These are phyloP conservation scores for Eucalyptus virginea DNA, from an alignment of 345 rosid species.

Conservation along the genomic window DNA sequence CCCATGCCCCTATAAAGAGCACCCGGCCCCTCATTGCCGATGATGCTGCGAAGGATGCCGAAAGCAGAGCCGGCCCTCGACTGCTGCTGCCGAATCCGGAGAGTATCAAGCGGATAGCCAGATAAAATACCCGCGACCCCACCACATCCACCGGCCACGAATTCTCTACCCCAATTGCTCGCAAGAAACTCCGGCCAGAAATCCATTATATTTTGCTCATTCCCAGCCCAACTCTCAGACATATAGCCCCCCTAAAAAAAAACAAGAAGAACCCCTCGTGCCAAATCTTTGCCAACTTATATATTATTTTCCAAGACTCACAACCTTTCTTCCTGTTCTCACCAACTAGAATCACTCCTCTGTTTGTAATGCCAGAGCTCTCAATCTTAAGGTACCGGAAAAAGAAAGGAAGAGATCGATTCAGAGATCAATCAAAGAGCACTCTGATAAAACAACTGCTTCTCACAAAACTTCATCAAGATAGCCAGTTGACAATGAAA, in stretches of 20 bases:
- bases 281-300: background rate
- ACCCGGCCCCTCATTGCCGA: constrained; percentile 56
- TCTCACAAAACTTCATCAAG: background rate
- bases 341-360: background rate
- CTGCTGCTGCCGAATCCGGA: constrained; percentile 72
- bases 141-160: constrained; percentile 91
- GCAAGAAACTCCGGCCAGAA: constrained; percentile 96
- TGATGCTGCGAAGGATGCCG: constrained; percentile 41
- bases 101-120: constrained; percentile 86
- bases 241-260: background rate
- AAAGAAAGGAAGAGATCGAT: background rate
- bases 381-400: background rate
- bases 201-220: constrained; percentile 33
- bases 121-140: constrained; percentile 86
- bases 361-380: background rate
- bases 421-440: background rate
- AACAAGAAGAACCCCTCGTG: background rate
- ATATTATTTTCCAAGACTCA: background rate
- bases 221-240: background rate
- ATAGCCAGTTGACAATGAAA: background rate
- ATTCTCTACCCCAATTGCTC: constrained; percentile 72
- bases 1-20: constrained; percentile 90
- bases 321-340: background rate
- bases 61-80: constrained; percentile 47
- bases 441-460: background rate